A percentile compares a stretch with the other conserved stretches of the same genome.
phyloP scores from a whole-genome alignment of 768 basidiomycete genomes.

The Lactarius trivialis region DNA sequence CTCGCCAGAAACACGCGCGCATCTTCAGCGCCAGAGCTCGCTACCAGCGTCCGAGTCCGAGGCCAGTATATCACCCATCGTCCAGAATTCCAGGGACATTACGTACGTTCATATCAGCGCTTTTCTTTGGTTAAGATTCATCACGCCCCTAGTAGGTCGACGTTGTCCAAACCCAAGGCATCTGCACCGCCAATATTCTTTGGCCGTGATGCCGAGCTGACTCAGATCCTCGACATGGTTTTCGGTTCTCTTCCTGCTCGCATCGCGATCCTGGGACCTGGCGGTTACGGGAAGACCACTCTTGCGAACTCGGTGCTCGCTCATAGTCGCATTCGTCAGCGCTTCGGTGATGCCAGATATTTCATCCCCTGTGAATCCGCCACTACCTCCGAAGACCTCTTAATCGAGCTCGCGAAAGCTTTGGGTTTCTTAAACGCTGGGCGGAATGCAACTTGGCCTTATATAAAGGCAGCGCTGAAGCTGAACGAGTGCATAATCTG shows the following conservation, averaged over 20 bases:
- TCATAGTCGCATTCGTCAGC: slow-evolving; percentile 21
- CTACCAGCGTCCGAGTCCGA: too few relatives aligned
- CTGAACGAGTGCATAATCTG: slow-evolving; percentile 28
- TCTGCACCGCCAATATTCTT: slow-evolving; percentile 8
- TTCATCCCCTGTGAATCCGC: slow-evolving; percentile 34
- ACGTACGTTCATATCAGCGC: background rate
- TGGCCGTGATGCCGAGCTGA: background rate
- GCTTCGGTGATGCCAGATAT: slow-evolving; percentile 26
- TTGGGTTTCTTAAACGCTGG: background rate
- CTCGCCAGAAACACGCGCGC: too few relatives aligned
- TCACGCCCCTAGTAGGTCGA: background rate
- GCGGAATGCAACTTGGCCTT: background rate
- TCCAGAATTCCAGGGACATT: background rate
- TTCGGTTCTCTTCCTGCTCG: background rate
- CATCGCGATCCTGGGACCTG: slow-evolving; percentile 17
- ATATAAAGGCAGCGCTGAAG: background rate
- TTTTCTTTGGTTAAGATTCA: background rate
- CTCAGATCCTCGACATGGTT: slow-evolving; percentile 1
- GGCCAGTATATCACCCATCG: too few relatives aligned
- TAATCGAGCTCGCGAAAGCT: slow-evolving; percentile 25
- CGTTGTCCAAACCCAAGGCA: background rate
- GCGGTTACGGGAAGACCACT: slow-evolving; percentile 38
- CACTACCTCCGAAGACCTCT: slow-evolving; percentile 23
- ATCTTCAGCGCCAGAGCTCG: slow-evolving; percentile 10
- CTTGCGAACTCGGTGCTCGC: slow-evolving; percentile 32